These are phyloP conservation scores for Jaltomata sinuosa DNA, from an alignment of 257 asterid genomes.

Conservation along the genomic window DNA sequence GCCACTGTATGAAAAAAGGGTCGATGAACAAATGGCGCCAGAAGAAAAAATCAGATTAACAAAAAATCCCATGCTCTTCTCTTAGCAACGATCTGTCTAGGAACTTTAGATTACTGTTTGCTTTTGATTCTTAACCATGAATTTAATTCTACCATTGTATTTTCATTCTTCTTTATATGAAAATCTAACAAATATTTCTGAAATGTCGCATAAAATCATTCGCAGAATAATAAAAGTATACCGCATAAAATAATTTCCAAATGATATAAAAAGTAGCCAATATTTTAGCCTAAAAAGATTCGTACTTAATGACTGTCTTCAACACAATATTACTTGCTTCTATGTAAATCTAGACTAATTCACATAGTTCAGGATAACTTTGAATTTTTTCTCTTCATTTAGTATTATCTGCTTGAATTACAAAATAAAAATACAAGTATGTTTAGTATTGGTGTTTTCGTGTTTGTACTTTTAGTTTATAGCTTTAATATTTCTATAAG, in stretches of 20 bases:
- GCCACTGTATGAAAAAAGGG: too few species aligned
- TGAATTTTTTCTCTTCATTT: not conserved
- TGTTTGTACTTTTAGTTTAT: not conserved
- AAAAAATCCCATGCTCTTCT: too few species aligned
- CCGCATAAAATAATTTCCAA: too few species aligned
- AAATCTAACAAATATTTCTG: not conserved
- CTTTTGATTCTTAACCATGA: too few species aligned
- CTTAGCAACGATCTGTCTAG: too few species aligned
- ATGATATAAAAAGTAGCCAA: too few species aligned
- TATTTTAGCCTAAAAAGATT: not conserved
- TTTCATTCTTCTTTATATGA: not conserved
- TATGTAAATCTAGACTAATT: not conserved
- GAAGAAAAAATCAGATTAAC: too few species aligned
- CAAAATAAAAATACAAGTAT: not conserved
- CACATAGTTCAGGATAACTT: not conserved
- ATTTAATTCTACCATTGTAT: too few species aligned
- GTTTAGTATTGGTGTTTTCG: not conserved
- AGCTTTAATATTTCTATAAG: not conserved
- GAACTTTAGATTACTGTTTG: too few species aligned
- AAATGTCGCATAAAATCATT: not conserved
- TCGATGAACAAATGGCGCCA: too few species aligned
- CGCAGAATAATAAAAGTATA: not conserved
- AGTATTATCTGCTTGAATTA: not conserved
- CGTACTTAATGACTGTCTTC: not conserved
- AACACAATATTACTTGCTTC: not conserved